Base-by-base conservation (phyloP, 106 monocot genomes). In the Amphibolis antarctica region DNA sequence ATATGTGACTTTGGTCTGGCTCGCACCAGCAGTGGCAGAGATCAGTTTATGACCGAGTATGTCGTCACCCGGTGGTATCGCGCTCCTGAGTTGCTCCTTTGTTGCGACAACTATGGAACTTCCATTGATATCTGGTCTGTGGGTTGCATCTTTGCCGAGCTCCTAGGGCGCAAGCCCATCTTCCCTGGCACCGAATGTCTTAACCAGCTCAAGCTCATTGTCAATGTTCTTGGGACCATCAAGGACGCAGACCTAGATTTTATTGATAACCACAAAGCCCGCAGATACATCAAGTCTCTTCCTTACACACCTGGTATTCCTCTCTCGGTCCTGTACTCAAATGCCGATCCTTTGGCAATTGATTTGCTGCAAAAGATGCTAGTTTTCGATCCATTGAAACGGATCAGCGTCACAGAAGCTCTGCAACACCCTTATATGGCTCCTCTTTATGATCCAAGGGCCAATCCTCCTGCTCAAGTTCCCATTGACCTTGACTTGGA, bases 41-140 rank as follows among this genome's bases (percentile, higher is more conserved):
- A 71, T 22, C 80, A 83, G 28, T 83, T 86, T 57, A 86, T 91
- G 90, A 91, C 90, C 0, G 90, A 90, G 62, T 90, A 90, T 49
- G 90, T 90, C 19, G 90, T 90, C 44, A 90, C 90, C 42, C 82
- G 90, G 3, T 90, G 90, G 90, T 90, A 86, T 45, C 77, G 90
- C 4, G 90, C 90, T 12, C 90, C 90, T 1, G 90, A 90, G 72
- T 68, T 90, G 27, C 85, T 90, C 6, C 77, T 90, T 5, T 90
- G 90, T 56, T 90, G 90, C 54, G 85, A 86, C 44, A 80, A 80
- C 62, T 90, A 90, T 48, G 85, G 83, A 20, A 86, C 90, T 1
- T 86, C 90, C 18, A 91, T 91, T 13, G 90, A 91, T 57, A 81
- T 91, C 22, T 91, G 90, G 90, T 91, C 90, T 0, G 90, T 91